Percentiles rank a stretch among this genome's conserved stretches.
Evolutionary conservation across 2,329 filamentous ascomycete genomes (phyloP).

Genomic region (Pyrenochaeta sp.): DNA sequence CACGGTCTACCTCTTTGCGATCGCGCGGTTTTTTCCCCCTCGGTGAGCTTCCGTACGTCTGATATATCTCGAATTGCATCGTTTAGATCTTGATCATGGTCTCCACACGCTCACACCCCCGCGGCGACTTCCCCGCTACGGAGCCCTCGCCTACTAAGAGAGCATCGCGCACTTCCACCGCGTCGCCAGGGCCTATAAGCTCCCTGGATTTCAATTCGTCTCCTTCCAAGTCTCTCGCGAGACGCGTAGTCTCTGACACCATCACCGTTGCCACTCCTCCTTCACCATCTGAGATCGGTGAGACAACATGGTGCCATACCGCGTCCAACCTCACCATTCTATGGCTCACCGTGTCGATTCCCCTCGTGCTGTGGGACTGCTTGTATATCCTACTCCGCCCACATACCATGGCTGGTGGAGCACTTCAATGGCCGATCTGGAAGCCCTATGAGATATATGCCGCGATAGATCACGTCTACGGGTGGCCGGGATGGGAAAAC

Average conservation of each 20-base stretch:
- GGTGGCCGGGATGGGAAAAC: constrained; percentile 72
- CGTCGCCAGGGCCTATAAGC: constrained; percentile 39
- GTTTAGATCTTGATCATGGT: constrained; percentile 40
- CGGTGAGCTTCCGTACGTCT: not conserved
- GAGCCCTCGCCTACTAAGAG: constrained; percentile 49
- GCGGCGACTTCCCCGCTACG: constrained; percentile 44
- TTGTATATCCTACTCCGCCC: constrained; percentile 82
- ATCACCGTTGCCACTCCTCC: constrained; percentile 22
- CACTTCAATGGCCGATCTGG: constrained; percentile 76
- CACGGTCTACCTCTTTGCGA: not conserved
- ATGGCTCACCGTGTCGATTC: constrained; percentile 79
- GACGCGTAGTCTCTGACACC: constrained; percentile 36
- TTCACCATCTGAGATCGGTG: constrained; percentile 29
- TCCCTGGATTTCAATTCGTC: constrained; percentile 29
- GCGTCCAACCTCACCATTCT: constrained; percentile 67
- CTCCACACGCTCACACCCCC: constrained; percentile 50
- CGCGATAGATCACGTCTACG: constrained; percentile 81
- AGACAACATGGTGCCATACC: constrained; percentile 63
- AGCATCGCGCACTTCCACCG: constrained; percentile 37
- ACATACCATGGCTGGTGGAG: constrained; percentile 80
- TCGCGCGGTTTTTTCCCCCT: not conserved
- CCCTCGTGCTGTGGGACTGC: constrained; percentile 83
- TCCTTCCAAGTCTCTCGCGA: constrained; percentile 27
- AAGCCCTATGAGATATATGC: constrained; percentile 83
- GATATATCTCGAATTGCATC: not conserved